phyloP scores from a whole-genome alignment of 2,329 filamentous ascomycete genomes.

The Calonectria naviculata region DNA sequence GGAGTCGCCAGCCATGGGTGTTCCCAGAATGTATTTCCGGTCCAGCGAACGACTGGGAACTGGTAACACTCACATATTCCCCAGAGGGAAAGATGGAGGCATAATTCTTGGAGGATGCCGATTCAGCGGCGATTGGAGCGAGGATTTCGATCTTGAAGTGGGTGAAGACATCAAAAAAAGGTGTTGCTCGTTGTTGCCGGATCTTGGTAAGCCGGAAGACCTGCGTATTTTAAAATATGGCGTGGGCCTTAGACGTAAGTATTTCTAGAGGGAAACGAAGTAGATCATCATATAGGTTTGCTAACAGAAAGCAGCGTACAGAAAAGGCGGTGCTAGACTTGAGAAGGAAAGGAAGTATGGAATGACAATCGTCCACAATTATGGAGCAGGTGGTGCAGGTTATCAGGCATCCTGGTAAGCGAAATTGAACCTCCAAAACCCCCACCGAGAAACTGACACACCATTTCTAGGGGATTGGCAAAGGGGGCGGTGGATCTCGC shows the following conservation, averaged over 20 bases:
- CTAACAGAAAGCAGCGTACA: not conserved
- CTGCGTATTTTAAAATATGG: conserved; percentile 46
- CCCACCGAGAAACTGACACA: not conserved
- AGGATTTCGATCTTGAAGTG: conserved; percentile 41
- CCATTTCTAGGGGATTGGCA: not conserved
- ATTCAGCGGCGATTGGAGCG: conserved; percentile 46
- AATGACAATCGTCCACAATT: conserved; percentile 40
- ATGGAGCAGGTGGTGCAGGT: conserved; percentile 41
- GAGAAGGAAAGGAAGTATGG: conserved; percentile 40
- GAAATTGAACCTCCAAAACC: too few species aligned
- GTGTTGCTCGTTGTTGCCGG: conserved; percentile 47
- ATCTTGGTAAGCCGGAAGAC: conserved; percentile 46
- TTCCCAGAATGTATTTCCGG: conserved; percentile 55
- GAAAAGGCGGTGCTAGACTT: conserved; percentile 44
- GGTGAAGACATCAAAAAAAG: conserved; percentile 46
- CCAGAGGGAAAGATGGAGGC: not conserved
- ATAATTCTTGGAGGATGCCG: conserved; percentile 40
- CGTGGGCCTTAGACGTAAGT: conserved; percentile 44
- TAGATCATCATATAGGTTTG: too few species aligned
- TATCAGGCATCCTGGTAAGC: conserved; percentile 41
- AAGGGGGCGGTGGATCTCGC: not conserved
- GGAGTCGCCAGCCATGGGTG: conserved; percentile 50
- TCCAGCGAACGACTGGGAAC: conserved; percentile 39
- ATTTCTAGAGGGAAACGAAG: not conserved
- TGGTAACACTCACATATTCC: not conserved